phyloP scores from a whole-genome alignment of 495 filamentous ascomycete genomes.

The Annulohypoxylon nitens region DNA sequence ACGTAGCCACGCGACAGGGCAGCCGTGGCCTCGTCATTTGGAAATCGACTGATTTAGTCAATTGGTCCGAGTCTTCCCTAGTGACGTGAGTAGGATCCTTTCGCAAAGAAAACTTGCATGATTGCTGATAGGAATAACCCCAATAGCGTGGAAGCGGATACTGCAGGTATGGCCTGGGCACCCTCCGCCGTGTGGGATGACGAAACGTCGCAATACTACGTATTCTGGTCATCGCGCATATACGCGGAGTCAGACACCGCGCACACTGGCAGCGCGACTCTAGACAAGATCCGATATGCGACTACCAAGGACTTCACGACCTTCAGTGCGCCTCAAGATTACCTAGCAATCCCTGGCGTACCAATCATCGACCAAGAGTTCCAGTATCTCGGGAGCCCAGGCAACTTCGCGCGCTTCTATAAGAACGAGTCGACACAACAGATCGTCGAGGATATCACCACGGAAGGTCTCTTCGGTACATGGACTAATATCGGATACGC shows the following conservation, averaged over 20 bases:
- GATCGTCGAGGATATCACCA: constrained; percentile 51
- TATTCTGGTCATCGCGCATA: constrained; percentile 53
- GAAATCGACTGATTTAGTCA: constrained; percentile 54
- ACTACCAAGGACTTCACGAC: constrained; percentile 50
- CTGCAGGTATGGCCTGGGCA: constrained; percentile 59
- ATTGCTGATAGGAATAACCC: constrained; percentile 12
- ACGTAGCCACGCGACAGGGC: constrained; percentile 53
- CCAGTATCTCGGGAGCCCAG: constrained; percentile 48
- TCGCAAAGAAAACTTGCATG: neutral
- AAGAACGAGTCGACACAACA: constrained; percentile 55
- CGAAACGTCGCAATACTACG: constrained; percentile 50
- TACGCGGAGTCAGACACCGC: constrained; percentile 44
- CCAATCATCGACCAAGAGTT: constrained; percentile 56
- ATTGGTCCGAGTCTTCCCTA: constrained; percentile 45
- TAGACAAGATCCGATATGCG: constrained; percentile 51
- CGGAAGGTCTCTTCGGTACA: constrained; percentile 55
- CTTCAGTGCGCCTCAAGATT: constrained; percentile 47
- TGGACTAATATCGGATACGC: constrained; percentile 52
- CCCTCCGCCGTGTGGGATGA: constrained; percentile 57
- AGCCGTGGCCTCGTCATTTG: constrained; percentile 54
- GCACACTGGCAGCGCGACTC: constrained; percentile 43
- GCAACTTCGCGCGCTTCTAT: constrained; percentile 52
- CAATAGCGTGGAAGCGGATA: constrained; percentile 48
- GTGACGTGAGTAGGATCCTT: constrained; percentile 22
- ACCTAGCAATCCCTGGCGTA: constrained; percentile 45